Evolutionary conservation across 164 flowering plant genomes (phyloP).

Genomic region (Vitis rupestris): DNA sequence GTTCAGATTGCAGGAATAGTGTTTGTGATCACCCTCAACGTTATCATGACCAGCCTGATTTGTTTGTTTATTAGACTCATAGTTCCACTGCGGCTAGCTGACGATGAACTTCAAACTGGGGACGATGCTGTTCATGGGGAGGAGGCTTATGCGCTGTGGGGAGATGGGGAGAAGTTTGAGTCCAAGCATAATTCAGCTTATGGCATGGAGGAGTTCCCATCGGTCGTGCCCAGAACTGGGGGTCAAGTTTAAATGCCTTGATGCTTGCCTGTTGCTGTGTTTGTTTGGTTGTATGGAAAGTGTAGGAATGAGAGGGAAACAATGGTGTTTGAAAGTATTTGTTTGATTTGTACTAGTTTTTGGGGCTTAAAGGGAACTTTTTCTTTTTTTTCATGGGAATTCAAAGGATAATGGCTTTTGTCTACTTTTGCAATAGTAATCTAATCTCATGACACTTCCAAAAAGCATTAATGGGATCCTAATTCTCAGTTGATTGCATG

Average conservation of each 20-base stretch:
- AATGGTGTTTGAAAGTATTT: too few species aligned
- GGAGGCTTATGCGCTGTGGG: constrained; percentile 56
- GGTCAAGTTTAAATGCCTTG: constrained; percentile 29
- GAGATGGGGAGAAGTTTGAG: constrained; percentile 58
- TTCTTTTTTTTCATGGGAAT: too few species aligned
- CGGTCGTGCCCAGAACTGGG: constrained; percentile 10
- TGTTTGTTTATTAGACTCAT: constrained; percentile 26
- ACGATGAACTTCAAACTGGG: constrained; percentile 32
- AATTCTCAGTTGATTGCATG: too few species aligned
- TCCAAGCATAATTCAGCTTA: constrained; percentile 27
- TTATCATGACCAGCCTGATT: constrained; percentile 27
- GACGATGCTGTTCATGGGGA: constrained; percentile 47
- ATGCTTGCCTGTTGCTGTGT: background rate
- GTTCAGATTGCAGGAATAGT: constrained; percentile 34
- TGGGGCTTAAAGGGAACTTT: too few species aligned
- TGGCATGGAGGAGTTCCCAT: constrained; percentile 28
- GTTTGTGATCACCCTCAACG: constrained; percentile 25
- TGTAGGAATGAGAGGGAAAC: too few species aligned
- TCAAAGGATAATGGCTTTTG: too few species aligned
- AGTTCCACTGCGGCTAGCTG: constrained; percentile 32
- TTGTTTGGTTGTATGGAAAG: background rate
- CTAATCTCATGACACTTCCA: too few species aligned
- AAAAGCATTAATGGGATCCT: too few species aligned
- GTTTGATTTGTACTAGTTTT: too few species aligned
- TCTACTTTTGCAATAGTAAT: too few species aligned